A percentile compares a stretch with the other conserved stretches of the same genome.
Conservation (phyloP, 495 filamentous ascomycete genomes). For the Clohesyomyces aquaticus region DNA sequence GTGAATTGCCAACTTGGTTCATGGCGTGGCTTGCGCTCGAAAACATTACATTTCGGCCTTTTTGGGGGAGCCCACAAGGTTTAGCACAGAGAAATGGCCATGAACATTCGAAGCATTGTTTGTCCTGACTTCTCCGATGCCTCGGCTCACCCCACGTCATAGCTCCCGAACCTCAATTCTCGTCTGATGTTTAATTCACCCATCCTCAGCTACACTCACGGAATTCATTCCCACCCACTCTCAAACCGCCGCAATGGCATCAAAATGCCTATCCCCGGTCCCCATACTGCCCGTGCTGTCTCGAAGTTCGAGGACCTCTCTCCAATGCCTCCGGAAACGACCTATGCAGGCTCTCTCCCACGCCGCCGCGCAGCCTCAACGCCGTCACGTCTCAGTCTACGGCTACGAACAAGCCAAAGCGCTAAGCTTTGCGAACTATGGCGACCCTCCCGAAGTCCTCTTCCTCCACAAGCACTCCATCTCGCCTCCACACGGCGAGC, state of each 20-base stretch:
- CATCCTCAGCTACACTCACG: no score
- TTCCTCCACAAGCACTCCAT: conserved; percentile 50
- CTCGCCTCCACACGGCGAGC: conserved; percentile 46
- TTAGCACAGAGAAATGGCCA: no score
- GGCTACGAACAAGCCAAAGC: conserved; percentile 97
- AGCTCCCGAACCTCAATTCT: background rate
- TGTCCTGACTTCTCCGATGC: background rate
- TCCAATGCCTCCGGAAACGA: conserved; percentile 12
- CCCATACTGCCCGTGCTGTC: conserved; percentile 14
- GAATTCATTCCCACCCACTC: background rate
- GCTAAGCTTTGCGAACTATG: conserved; percentile 81
- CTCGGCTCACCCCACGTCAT: background rate
- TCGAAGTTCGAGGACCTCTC: background rate
- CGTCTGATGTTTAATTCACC: background rate
- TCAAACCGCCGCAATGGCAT: conserved; percentile 25
- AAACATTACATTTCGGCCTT: no score
- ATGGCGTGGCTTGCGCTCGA: no score
- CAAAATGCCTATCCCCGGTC: conserved; percentile 21
- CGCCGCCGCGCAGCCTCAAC: conserved; percentile 5
- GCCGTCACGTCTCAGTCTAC: conserved; percentile 70
- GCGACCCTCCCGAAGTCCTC: conserved; percentile 82
- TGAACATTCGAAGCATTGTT: background rate
- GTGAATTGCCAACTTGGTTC: no score
- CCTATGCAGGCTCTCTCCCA: conserved; percentile 1
- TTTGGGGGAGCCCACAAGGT: no score